phyloP scores from a whole-genome alignment of 805 yeast genomes.

The Millerozyma miso region DNA sequence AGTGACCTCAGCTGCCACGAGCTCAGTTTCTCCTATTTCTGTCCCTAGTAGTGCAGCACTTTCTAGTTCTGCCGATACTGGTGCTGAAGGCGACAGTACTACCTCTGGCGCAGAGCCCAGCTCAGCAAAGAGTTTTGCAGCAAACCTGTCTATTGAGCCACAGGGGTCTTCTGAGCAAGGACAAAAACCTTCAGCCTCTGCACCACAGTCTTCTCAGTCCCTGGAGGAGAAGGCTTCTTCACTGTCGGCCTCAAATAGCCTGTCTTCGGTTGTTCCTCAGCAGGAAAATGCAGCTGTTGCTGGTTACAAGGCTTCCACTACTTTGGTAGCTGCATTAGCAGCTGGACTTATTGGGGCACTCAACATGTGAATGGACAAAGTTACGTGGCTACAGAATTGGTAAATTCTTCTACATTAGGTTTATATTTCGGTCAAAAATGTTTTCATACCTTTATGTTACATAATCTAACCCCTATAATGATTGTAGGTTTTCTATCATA shows the following conservation, averaged over 20 bases:
- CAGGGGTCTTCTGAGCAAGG: background rate
- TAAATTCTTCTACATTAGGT: too few species aligned
- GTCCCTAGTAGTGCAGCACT: background rate
- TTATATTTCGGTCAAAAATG: background rate
- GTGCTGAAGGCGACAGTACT: background rate
- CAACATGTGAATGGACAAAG: background rate
- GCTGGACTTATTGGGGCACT: background rate
- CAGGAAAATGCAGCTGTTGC: background rate
- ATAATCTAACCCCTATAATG: too few species aligned
- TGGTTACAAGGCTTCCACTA: background rate
- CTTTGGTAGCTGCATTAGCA: background rate
- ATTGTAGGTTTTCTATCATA: too few species aligned
- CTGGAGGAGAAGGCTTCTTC: background rate
- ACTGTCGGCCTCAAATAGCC: background rate
- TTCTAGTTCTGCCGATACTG: background rate
- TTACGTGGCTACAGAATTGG: too few species aligned
- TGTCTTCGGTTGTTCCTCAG: background rate
- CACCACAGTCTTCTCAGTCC: background rate
- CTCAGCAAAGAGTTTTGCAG: background rate
- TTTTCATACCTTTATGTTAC: too few species aligned
- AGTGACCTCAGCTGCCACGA: constrained; percentile 9
- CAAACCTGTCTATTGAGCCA: background rate
- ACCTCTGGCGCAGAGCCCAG: background rate
- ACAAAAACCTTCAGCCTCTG: background rate
- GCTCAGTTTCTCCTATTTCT: constrained; percentile 7